Base-by-base conservation (phyloP, 768 basidiomycete genomes). In the Xanthoconium purpureum region DNA sequence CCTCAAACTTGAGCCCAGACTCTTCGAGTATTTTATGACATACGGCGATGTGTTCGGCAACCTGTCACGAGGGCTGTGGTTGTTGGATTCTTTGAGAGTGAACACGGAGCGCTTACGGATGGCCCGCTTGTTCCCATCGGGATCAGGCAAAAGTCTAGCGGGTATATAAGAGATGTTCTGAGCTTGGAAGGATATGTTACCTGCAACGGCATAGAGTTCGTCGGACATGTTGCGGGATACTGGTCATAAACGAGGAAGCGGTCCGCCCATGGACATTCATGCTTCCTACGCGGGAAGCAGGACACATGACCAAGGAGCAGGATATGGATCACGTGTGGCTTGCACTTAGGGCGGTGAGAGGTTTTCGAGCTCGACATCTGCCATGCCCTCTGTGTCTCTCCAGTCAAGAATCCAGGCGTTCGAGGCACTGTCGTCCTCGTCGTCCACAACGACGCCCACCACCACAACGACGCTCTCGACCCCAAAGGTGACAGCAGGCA, bases 21-120 rank as follows among this genome's bases (percentile, higher is more conserved):
- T 85, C 85, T 65, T 89, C 84, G 40, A 98, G 83, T 10, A 97
- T 78, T 28, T 86, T 77, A 37, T 92, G 90, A 60, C 91, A 94
- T 71, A 92, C 81, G 38, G 89, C 89, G 56, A 92, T 80, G 63
- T 91, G 83, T 67, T 85, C 81, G 11, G 88, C 89, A 18, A 91
- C 87, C 85, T 87, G 47, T 10, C 24, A 24, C 24, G 24, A 2
- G 40, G 32, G 30, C 6, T 1, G 18, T 36, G 44, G 55, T 33
- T 33, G 36, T 17, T 36, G 24, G 53, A 9, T 2, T 7, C 57
- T 30, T 63, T 63, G 57, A 15, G 45, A 7, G 35, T 6, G 18
- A 30, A 50, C 15, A 10, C 32, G 43, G 24, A 24, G 24, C n/a
- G 57, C 80, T 45, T 60, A 88, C 92, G 7, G 89, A 92, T 24